Conservation (phyloP, 1,284 basidiomycete genomes). For the Chondrostereum purpureum region DNA sequence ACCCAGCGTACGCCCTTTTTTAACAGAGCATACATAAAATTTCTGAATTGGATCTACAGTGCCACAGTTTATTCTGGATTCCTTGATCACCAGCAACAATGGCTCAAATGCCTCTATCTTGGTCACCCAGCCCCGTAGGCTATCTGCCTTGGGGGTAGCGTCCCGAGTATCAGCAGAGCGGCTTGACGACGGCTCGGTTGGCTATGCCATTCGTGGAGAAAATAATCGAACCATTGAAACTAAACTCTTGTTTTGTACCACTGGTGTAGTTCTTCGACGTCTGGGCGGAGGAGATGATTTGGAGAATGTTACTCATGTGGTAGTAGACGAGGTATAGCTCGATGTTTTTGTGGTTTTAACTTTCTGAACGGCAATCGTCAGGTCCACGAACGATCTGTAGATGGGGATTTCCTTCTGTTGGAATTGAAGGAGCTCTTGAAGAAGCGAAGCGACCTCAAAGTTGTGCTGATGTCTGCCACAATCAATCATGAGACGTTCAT, state of each 20-base stretch:
- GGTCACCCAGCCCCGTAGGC: slow-evolving; percentile 85
- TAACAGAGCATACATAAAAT: too few species aligned
- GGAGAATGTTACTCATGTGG: slow-evolving; percentile 71
- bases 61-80: slow-evolving; percentile 86
- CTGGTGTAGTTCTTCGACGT: slow-evolving; percentile 82
- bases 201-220: slow-evolving; percentile 91
- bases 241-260: slow-evolving; percentile 87
- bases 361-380: slow-evolving; percentile 19
- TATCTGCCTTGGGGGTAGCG: slow-evolving; percentile 88
- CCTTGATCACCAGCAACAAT: slow-evolving; percentile 56
- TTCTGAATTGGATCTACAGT: slow-evolving; percentile 35
- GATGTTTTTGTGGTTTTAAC: neutral
- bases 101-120: slow-evolving; percentile 77
- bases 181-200: slow-evolving; percentile 77
- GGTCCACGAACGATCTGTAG: slow-evolving; percentile 89
- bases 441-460: slow-evolving; percentile 68
- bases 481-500: slow-evolving; percentile 84
- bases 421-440: slow-evolving; percentile 74
- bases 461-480: slow-evolving; percentile 85
- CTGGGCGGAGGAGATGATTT: slow-evolving; percentile 73
- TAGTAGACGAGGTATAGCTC: slow-evolving; percentile 78
- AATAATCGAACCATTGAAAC: slow-evolving; percentile 62
- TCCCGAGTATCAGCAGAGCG: slow-evolving; percentile 84
- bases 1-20: slow-evolving; percentile 53
- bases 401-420: slow-evolving; percentile 87